A percentile compares a stretch with the other conserved stretches of the same genome.
phyloP scores from a whole-genome alignment of 2,329 filamentous ascomycete genomes.

The Fusarium sublunatum region DNA sequence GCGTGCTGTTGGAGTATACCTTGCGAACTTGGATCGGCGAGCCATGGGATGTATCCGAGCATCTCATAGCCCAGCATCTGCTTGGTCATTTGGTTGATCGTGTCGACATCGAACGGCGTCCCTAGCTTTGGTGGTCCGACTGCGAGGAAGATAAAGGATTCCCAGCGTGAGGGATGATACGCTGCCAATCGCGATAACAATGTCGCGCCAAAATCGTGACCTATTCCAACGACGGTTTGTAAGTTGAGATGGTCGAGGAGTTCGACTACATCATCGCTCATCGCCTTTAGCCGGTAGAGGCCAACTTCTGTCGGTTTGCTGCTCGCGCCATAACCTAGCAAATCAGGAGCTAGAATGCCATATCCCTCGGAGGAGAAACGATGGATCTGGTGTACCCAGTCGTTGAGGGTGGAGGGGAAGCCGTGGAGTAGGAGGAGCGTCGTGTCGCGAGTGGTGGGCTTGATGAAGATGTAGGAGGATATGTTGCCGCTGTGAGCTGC shows the following conservation, averaged over 20 bases:
- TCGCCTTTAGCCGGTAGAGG: constrained; percentile 48
- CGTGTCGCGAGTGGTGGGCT: constrained; percentile 24
- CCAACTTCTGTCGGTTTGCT: constrained; percentile 46
- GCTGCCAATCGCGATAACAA: constrained; percentile 47
- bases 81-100: constrained; percentile 50
- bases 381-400: constrained; percentile 56
- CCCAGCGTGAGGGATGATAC: constrained; percentile 42
- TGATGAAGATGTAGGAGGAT: constrained; percentile 50
- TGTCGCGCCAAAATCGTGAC: constrained; percentile 53
- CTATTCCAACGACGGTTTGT: constrained; percentile 56
- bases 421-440: constrained; percentile 62
- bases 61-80: constrained; percentile 45
- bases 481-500: constrained; percentile 29
- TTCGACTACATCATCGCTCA: constrained; percentile 50
- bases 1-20: constrained; percentile 41
- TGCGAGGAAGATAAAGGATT: constrained; percentile 44
- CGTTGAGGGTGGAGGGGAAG: constrained; percentile 58
- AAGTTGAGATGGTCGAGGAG: constrained; percentile 49
- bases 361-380: constrained; percentile 52
- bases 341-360: constrained; percentile 57
- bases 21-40: constrained; percentile 35
- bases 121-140: constrained; percentile 48
- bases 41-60: constrained; percentile 50
- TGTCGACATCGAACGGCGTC: constrained; percentile 46
- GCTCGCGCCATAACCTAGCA: constrained; percentile 54